Percentiles rank a stretch among this genome's conserved stretches.
phyloP scores from a whole-genome alignment of 257 asterid species.

The Capsicum chinense region DNA sequence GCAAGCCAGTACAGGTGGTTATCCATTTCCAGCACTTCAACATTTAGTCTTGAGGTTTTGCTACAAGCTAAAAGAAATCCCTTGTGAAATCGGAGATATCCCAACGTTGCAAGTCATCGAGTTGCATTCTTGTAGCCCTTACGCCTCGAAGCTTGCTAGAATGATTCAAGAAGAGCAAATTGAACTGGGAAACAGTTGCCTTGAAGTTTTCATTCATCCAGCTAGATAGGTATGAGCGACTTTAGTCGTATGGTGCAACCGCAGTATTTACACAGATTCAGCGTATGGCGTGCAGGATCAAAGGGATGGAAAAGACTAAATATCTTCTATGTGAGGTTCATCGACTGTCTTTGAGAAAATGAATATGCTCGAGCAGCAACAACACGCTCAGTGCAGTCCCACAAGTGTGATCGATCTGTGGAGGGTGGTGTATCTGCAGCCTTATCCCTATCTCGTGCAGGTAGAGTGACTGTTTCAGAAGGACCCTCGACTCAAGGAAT shows the following conservation, averaged over 20 bases:
- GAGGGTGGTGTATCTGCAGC: no score
- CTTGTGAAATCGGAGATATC: conserved; percentile 37
- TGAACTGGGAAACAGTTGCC: conserved; percentile 38
- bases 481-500: neutral
- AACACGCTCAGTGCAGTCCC: no score
- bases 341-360: neutral
- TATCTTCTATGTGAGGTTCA: neutral
- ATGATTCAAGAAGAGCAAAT: conserved; percentile 39
- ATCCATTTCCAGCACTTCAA: conserved; percentile 36
- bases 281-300: no score
- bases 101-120: conserved; percentile 36
- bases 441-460: no score
- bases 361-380: neutral
- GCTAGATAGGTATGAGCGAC: conserved; percentile 36
- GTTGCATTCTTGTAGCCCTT: conserved; percentile 34
- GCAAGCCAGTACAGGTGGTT: neutral
- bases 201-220: neutral
- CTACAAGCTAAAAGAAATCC: conserved; percentile 36
- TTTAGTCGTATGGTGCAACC: no score
- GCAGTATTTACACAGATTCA: no score
- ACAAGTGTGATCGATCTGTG: no score
- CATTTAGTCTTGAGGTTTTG: conserved; percentile 37
- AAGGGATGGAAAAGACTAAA: neutral
- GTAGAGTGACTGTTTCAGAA: no score
- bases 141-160: conserved; percentile 38